Evolutionary conservation across 331 rosid species (phyloP).

Genomic region (Saraca asoca): DNA sequence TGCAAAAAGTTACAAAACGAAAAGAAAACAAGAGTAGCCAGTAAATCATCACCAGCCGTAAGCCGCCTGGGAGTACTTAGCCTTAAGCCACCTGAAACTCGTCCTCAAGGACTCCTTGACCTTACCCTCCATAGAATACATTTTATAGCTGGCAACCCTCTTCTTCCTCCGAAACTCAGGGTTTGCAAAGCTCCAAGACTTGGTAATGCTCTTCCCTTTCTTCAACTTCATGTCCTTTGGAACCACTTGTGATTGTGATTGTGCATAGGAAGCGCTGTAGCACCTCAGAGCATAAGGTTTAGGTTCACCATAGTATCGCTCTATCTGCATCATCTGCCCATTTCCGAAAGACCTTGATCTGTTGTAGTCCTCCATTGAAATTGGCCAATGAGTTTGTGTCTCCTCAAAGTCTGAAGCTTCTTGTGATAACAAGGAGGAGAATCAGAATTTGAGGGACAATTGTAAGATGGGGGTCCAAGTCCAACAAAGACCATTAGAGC

Average conservation of each 20-base stretch:
- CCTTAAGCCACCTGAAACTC: constrained; percentile 90
- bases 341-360: constrained; percentile 63
- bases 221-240: constrained; percentile 54
- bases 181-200: constrained; percentile 55
- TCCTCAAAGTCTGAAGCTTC: neutral
- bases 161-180: constrained; percentile 90
- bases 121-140: constrained; percentile 86
- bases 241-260: constrained; percentile 40
- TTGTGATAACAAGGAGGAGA: neutral
- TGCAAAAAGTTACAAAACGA: constrained; percentile 12
- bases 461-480: constrained; percentile 39
- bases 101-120: constrained; percentile 82
- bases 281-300: constrained; percentile 56
- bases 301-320: constrained; percentile 59
- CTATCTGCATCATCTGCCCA: constrained; percentile 61
- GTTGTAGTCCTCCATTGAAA: constrained; percentile 62
- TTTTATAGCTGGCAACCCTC: constrained; percentile 86
- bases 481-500: constrained; percentile 23
- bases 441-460: too few relatives aligned
- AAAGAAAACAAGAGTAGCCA: constrained; percentile 16
- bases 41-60: constrained; percentile 63
- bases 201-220: constrained; percentile 65
- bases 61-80: constrained; percentile 64
- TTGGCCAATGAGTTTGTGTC: neutral
- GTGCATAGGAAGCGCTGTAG: constrained; percentile 59